These are phyloP conservation scores for Casaregolazyma suthepensis DNA, from an alignment of 1,139 yeast species.

Conservation along the genomic window DNA sequence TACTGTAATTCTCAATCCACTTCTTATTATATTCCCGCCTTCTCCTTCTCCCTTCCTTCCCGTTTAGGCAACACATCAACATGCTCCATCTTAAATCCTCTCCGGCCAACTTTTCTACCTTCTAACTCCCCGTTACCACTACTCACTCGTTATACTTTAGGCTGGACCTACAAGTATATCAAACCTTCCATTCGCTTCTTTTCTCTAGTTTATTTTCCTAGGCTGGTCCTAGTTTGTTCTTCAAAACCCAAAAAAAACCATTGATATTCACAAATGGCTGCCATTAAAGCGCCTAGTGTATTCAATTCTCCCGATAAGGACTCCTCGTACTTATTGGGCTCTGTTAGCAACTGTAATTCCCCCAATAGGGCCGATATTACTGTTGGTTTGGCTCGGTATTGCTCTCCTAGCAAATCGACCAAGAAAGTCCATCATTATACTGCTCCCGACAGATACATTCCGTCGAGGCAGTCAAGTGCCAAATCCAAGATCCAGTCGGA, in stretches of 20 bases:
- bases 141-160: slow-evolving; percentile 1
- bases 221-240: slow-evolving; percentile 9
- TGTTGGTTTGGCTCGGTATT: slow-evolving; percentile 6
- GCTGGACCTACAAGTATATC: slow-evolving; percentile 8
- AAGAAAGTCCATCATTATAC: slow-evolving; percentile 1
- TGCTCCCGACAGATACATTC: slow-evolving; percentile 43
- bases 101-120: not conserved
- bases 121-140: not conserved
- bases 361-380: slow-evolving; percentile 42
- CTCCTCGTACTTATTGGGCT: slow-evolving; percentile 20
- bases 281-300: slow-evolving; percentile 2
- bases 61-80: slow-evolving; percentile 2
- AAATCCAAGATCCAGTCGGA: slow-evolving; percentile 35
- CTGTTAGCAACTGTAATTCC: slow-evolving; percentile 27
- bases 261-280: slow-evolving; percentile 3
- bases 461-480: slow-evolving; percentile 43
- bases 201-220: not conserved
- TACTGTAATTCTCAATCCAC: not conserved
- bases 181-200: not conserved
- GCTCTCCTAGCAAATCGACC: slow-evolving; percentile 8
- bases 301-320: slow-evolving; percentile 8
- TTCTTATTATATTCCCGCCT: not conserved
- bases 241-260: slow-evolving; percentile 8
- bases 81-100: not conserved
- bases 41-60: not conserved